A percentile compares a stretch with the other conserved stretches of the same genome.
phyloP scores from a whole-genome alignment of 495 filamentous ascomycete species.

The Lophiostoma macrostomum region DNA sequence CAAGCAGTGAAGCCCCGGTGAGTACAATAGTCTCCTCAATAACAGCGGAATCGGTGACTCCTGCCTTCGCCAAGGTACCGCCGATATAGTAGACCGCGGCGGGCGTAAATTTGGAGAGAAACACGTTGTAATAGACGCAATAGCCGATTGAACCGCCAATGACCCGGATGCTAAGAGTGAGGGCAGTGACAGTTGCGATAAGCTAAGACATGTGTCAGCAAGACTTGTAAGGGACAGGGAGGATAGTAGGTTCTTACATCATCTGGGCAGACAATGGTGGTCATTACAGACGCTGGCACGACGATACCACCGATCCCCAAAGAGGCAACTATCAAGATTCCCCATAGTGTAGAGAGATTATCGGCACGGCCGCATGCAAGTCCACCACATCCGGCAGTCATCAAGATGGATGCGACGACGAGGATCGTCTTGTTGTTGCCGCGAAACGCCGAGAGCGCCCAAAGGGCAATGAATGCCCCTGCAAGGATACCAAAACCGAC shows the following conservation, averaged over 20 bases:
- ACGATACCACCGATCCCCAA: slow-evolving; percentile 40
- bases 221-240: too few relatives aligned
- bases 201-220: too few relatives aligned
- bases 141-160: slow-evolving; percentile 39
- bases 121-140: slow-evolving; percentile 40
- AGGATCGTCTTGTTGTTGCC: slow-evolving; percentile 32
- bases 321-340: slow-evolving; percentile 32
- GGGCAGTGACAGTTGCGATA: slow-evolving; percentile 36
- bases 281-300: slow-evolving; percentile 35
- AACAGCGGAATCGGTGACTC: slow-evolving; percentile 17
- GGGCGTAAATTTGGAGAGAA: slow-evolving; percentile 31
- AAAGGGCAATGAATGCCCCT: slow-evolving; percentile 33
- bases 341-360: slow-evolving; percentile 32
- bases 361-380: slow-evolving; percentile 25
- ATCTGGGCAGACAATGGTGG: slow-evolving; percentile 37
- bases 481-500: slow-evolving; percentile 34
- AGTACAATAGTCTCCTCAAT: slow-evolving; percentile 23
- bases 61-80: slow-evolving; percentile 13
- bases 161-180: slow-evolving; percentile 37
- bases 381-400: slow-evolving; percentile 34
- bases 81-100: slow-evolving; percentile 26
- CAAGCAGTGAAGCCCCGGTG: slow-evolving; percentile 22
- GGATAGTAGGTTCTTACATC: too few relatives aligned
- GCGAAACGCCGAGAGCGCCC: slow-evolving; percentile 29
- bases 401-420: slow-evolving; percentile 25